Base-by-base conservation (phyloP, 139 green algal species). In the Penium margaritaceum region DNA sequence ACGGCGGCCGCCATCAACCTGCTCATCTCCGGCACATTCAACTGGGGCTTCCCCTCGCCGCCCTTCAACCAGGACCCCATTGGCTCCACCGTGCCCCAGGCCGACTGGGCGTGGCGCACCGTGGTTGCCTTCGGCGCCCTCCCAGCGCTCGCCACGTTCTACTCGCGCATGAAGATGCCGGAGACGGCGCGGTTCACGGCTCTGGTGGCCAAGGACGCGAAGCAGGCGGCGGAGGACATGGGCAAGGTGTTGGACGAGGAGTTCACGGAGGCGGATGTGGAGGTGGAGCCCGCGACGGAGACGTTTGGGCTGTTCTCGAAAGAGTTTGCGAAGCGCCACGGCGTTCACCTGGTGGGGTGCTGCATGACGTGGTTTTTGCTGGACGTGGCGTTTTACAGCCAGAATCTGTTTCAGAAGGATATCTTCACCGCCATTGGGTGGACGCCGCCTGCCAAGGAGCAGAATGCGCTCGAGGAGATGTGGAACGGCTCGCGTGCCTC, bases 321-420 rank as follows among this genome's bases (percentile, higher is more conserved):
- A 12, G 15, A 76, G 55, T 76, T 76, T 53, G 30, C 34, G 55
- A 6, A 7, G 32, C 57, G 70, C 36, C 70, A 63, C 34, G 69
- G 67, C 41, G 62, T 62, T n/a, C 60, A 72, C 37, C 46, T 80
- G 34, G 19, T 78, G 44, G n/a, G n/a, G n/a, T n/a, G n/a, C 12
- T 63, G 27, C 29, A 67, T 70, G 57, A 80, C 67, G n/a, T 84
- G 81, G 81, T 82, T 86, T 53, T 47, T 86, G 37, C 72, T 86
- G 39, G 81, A 84, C 61, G 69, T 86, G 1, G 81, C 78, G 3
- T 86, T 75, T 21, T 21, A 57, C 19, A 57, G 19, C 21, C 19
- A 57, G 21, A 57, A 57, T 21, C 21, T 19, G 21, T 57, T 81
- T 47, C 72, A 78, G 47, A 81, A 78, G 47, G 46, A 84, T 37